A percentile compares a stretch with the other conserved stretches of the same genome.
Conservation (phyloP, 805 yeast species). For the Cyberlindnera veronae region DNA sequence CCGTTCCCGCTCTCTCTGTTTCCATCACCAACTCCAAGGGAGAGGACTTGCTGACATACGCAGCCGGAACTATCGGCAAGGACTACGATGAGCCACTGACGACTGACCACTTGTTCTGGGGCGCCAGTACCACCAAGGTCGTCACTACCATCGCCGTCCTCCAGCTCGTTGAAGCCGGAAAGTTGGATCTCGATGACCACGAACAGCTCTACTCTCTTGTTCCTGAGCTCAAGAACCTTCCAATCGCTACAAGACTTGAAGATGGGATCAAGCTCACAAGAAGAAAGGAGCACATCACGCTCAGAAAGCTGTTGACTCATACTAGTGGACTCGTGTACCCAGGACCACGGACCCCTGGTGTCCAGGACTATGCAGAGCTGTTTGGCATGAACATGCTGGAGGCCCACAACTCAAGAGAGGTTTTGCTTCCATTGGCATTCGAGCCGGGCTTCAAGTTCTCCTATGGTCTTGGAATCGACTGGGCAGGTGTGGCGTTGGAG, state of each 20-base stretch:
- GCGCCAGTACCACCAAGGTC: slow-evolving; percentile 32
- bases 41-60: slow-evolving; percentile 19
- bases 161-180: slow-evolving; percentile 33
- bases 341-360: slow-evolving; percentile 27
- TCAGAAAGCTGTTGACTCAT: slow-evolving; percentile 34
- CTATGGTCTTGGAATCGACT: slow-evolving; percentile 35
- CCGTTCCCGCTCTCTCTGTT: slow-evolving; percentile 9
- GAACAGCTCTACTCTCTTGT: too few species aligned
- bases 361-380: slow-evolving; percentile 23
- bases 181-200: too few species aligned
- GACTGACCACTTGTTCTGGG: slow-evolving; percentile 27
- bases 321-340: slow-evolving; percentile 38
- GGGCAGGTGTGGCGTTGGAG: slow-evolving; percentile 35
- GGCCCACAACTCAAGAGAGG: slow-evolving; percentile 10
- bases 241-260: slow-evolving; percentile 25
- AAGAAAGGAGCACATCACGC: slow-evolving; percentile 31
- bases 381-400: slow-evolving; percentile 20
- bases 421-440: slow-evolving; percentile 28
- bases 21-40: slow-evolving; percentile 9
- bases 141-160: slow-evolving; percentile 29
- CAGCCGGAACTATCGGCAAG: slow-evolving; percentile 19
- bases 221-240: slow-evolving; percentile 30
- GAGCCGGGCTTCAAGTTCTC: slow-evolving; percentile 37
- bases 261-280: slow-evolving; percentile 23
- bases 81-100: slow-evolving; percentile 10